These are phyloP conservation scores for Cantharellus anzutake DNA, from an alignment of 768 basidiomycete species.

Conservation along the genomic window DNA sequence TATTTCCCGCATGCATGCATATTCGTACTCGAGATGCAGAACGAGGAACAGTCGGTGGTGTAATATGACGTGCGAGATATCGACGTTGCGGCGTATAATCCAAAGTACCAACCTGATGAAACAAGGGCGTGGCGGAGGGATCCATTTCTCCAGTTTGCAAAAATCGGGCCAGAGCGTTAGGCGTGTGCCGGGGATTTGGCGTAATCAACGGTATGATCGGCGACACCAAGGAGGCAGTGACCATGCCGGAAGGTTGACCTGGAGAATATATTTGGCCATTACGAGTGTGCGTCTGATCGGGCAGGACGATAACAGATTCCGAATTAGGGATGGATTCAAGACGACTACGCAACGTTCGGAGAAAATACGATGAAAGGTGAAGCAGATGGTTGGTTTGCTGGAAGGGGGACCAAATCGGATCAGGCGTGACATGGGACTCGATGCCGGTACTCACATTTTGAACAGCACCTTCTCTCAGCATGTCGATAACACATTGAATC, in stretches of 20 bases:
- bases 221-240: neutral
- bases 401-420: neutral
- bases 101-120: neutral
- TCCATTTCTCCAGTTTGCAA: too few relatives aligned
- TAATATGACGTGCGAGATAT: slow-evolving; percentile 34
- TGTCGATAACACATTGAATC: slow-evolving; percentile 58
- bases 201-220: neutral
- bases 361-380: too few relatives aligned
- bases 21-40: slow-evolving; percentile 71
- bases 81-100: too few relatives aligned
- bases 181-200: neutral
- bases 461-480: slow-evolving; percentile 50
- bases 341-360: too few relatives aligned
- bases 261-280: too few relatives aligned
- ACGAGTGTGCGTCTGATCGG: neutral
- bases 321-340: too few relatives aligned
- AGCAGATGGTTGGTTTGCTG: neutral
- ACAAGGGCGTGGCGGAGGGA: neutral
- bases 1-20: slow-evolving; percentile 39
- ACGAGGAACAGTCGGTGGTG: slow-evolving; percentile 78
- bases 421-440: neutral
- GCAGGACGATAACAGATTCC: neutral
- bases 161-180: too few relatives aligned
- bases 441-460: slow-evolving; percentile 26
- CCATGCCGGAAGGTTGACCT: neutral